These are phyloP conservation scores for Punica granatum DNA, from an alignment of 345 rosid genomes.

Conservation along the genomic window DNA sequence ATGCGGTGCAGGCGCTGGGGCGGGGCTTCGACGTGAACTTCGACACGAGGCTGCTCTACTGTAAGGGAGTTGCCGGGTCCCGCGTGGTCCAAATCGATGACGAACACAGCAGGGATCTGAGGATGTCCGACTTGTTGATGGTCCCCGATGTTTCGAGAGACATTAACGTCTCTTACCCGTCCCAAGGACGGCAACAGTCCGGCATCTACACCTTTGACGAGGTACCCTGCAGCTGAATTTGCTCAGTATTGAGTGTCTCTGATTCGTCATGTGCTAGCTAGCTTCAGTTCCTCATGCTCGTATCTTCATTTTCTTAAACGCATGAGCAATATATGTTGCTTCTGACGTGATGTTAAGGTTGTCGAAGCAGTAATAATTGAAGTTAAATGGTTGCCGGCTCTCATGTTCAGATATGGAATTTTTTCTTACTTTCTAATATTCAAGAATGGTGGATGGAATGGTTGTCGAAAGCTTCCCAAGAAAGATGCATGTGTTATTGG, in stretches of 20 bases:
- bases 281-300: neutral
- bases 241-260: neutral
- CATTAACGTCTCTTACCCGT: slow-evolving; percentile 25
- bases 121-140: slow-evolving; percentile 27
- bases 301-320: no score
- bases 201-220: slow-evolving; percentile 41
- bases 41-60: slow-evolving; percentile 64
- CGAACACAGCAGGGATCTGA: slow-evolving; percentile 38
- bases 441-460: neutral
- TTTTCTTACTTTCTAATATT: neutral
- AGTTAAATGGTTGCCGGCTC: neutral
- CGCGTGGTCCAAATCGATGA: slow-evolving; percentile 53
- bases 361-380: neutral
- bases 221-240: slow-evolving; percentile 24
- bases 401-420: neutral
- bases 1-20: slow-evolving; percentile 59
- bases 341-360: neutral
- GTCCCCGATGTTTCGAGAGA: slow-evolving; percentile 53
- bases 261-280: neutral
- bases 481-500: neutral
- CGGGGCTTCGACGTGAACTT: slow-evolving; percentile 68
- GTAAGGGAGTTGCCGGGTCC: slow-evolving; percentile 55
- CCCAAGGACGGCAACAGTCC: slow-evolving; percentile 38
- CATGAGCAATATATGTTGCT: neutral
- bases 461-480: neutral